Evolutionary conservation across 139 green algal species (phyloP).

Genomic region (Zygnema circumcarinatum): DNA sequence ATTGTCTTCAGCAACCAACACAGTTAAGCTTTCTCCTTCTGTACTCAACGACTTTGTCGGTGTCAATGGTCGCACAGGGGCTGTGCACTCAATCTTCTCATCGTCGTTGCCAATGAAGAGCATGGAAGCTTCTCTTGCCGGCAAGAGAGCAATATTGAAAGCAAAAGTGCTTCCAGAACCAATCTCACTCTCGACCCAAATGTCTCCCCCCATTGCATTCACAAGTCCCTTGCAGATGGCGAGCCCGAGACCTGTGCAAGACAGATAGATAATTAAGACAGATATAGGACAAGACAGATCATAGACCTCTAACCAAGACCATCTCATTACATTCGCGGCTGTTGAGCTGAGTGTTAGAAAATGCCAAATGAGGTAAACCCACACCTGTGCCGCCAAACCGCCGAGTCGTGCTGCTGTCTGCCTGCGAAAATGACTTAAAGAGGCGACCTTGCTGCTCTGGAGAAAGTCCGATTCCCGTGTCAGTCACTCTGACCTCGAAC

Average conservation of each 20-base stretch:
- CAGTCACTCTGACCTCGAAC: slow-evolving; percentile 53
- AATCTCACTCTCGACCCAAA: slow-evolving; percentile 67
- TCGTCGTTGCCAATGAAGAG: not conserved
- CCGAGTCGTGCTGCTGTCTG: slow-evolving; percentile 73
- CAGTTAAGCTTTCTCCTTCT: slow-evolving; percentile 1
- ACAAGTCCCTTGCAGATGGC: slow-evolving; percentile 56
- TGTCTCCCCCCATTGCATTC: slow-evolving; percentile 70
- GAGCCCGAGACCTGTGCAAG: slow-evolving; percentile 68
- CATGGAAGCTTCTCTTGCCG: not conserved
- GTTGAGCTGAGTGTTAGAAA: not conserved
- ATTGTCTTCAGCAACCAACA: slow-evolving; percentile 59
- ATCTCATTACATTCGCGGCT: not conserved
- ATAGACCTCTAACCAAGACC: not conserved
- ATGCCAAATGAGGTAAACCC: too few species aligned
- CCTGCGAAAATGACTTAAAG: slow-evolving; percentile 63
- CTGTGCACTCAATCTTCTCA: not conserved
- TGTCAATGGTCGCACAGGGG: not conserved
- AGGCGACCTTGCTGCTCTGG: slow-evolving; percentile 33
- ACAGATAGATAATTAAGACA: slow-evolving; percentile 15
- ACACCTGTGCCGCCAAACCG: slow-evolving; percentile 78
- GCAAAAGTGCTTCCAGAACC: slow-evolving; percentile 70
- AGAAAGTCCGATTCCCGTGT: slow-evolving; percentile 56
- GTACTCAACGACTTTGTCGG: not conserved
- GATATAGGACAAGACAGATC: not conserved
- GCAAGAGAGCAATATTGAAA: slow-evolving; percentile 67